Evolutionary conservation across 345 rosid species (phyloP).

Genomic region (Melaleuca quinquenervia): DNA sequence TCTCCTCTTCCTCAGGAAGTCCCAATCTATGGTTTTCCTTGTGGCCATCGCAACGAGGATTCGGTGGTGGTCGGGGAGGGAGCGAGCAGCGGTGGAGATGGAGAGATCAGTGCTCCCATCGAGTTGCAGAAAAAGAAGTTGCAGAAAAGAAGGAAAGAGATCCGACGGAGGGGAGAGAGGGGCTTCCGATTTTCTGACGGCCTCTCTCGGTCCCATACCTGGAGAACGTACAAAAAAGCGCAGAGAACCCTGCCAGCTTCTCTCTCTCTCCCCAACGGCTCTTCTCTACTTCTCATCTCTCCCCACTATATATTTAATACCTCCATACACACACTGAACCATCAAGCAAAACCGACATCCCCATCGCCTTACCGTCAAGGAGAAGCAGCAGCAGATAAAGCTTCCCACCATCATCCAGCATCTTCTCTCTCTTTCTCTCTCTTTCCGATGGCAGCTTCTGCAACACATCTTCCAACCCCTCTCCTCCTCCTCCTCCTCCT

Average conservation of each 20-base stretch:
- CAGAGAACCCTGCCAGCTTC: neutral
- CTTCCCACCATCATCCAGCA: neutral
- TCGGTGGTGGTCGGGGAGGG: no score
- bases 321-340: fast-evolving
- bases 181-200: no score
- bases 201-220: no score
- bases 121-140: no score
- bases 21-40: no score
- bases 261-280: neutral
- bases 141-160: no score
- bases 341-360: neutral
- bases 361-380: neutral
- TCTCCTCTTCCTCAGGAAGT: no score
- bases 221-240: no score
- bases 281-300: neutral
- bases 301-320: neutral
- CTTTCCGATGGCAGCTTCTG: neutral
- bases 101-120: no score
- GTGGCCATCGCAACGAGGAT: no score
- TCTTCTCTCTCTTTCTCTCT: neutral
- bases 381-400: neutral
- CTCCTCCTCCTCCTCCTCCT: neutral
- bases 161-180: no score
- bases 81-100: no score
- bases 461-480: neutral